Evolutionary conservation across 2,329 filamentous ascomycete genomes (phyloP).

Genomic region (Paracoccidioides lutzii): DNA sequence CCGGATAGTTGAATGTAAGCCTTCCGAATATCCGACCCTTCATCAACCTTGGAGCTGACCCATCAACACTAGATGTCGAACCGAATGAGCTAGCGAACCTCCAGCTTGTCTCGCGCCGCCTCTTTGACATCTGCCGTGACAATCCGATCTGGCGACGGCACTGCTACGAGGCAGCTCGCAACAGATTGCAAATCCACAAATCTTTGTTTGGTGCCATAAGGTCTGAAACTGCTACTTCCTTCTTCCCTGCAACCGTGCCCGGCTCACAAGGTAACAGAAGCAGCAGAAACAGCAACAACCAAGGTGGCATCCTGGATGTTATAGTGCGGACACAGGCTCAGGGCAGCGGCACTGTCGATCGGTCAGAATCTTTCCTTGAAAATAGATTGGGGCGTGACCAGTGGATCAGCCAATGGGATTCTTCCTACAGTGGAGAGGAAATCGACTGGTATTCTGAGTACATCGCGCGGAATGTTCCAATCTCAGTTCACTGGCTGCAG

Average conservation of each 20-base stretch:
- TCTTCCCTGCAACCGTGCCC: no score
- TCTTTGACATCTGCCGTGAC: constrained; percentile 58
- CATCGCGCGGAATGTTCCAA: constrained; percentile 63
- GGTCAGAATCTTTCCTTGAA: neutral
- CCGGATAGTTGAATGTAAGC: constrained; percentile 50
- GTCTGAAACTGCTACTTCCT: neutral
- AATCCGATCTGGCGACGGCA: constrained; percentile 61
- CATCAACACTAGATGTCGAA: constrained; percentile 43
- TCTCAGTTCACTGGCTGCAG: constrained; percentile 67
- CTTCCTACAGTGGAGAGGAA: constrained; percentile 55
- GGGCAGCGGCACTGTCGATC: neutral
- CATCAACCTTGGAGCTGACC: constrained; percentile 13
- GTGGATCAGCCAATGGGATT: constrained; percentile 56
- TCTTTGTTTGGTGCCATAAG: neutral
- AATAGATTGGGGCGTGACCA: neutral
- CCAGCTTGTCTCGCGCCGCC: constrained; percentile 55
- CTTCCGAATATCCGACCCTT: neutral
- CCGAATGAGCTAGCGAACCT: constrained; percentile 52
- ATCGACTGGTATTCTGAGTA: constrained; percentile 84
- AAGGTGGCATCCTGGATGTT: neutral
- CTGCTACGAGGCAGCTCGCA: constrained; percentile 47
- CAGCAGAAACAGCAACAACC: neutral
- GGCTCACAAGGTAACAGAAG: neutral
- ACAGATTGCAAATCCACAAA: constrained; percentile 6
- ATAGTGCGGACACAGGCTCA: neutral